A percentile compares a stretch with the other conserved stretches of the same genome.
Conservation (phyloP, 2,329 filamentous ascomycete genomes). For the Helminthosporium solani region DNA sequence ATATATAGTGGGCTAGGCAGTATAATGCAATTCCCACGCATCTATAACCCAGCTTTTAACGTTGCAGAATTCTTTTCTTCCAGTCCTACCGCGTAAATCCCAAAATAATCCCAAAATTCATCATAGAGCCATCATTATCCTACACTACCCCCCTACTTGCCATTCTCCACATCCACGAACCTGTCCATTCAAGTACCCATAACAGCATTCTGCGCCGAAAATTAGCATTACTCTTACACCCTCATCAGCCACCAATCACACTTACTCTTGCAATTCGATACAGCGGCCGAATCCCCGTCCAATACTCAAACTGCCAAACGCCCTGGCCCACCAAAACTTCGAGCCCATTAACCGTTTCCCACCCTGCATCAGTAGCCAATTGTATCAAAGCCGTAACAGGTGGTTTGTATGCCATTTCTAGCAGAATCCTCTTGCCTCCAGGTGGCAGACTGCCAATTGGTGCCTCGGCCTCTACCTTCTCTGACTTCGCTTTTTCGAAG, state of each 20-base stretch:
- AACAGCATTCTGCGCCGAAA: too few relatives aligned
- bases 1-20: too few relatives aligned
- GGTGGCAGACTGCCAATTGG: slow-evolving; percentile 19
- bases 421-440: slow-evolving; percentile 55
- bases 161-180: too few relatives aligned
- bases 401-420: slow-evolving; percentile 98
- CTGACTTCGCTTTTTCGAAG: slow-evolving; percentile 45
- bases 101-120: too few relatives aligned
- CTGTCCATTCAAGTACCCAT: too few relatives aligned
- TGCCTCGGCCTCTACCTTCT: slow-evolving; percentile 15
- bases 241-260: slow-evolving; percentile 5
- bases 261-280: slow-evolving; percentile 67
- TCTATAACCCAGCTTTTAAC: too few relatives aligned
- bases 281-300: slow-evolving; percentile 77
- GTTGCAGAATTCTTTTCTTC: too few relatives aligned
- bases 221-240: too few relatives aligned
- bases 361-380: slow-evolving; percentile 73
- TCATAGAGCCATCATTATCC: too few relatives aligned
- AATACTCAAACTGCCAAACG: slow-evolving; percentile 80
- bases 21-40: too few relatives aligned
- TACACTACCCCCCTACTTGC: too few relatives aligned
- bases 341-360: slow-evolving; percentile 81
- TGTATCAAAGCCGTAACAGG: slow-evolving; percentile 80
- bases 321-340: slow-evolving; percentile 89
- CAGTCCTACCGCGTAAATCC: too few relatives aligned